Evolutionary conservation across 2,329 filamentous ascomycete species (phyloP), one percentile per base, ranked within the genome.

Genomic region (Dothidotthia symphoricarpi): DNA sequence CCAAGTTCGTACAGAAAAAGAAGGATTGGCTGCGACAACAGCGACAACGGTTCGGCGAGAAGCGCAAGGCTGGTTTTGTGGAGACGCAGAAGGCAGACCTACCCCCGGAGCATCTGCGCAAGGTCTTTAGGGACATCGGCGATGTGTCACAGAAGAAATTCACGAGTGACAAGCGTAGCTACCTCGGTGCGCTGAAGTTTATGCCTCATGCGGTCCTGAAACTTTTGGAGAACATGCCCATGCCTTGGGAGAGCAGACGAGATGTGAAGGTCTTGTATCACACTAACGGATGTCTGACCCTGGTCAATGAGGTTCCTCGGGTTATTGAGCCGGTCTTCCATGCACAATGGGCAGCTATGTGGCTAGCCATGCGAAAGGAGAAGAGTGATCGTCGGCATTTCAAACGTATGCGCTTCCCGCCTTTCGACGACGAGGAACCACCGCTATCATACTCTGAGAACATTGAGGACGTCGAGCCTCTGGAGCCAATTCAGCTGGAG

Each of bases 101-200:
- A 88, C 94, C 93, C 0, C 91, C 93, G 0, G 93, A 97, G 75
- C 93, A 98, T 79, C 66, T 98, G 66, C 88, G 94, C 55, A 98
- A 98, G 75, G 96, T 97, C 49, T 91, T 98, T 43, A 89, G 86
- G 68, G 93, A 98, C 69, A 98, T 98, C 64, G 94, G 94, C 55
- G 93, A 98, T 75, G 91, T 98, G 34, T 97, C 91, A 36, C 94
- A 98, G 70, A 97, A 96, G 75, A 97, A 96, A 69, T 98, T 96
- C 75, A 96, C 88, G 53, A 95, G 86, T 63, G 93, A 98, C 74
- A 98, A 98, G 77, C 82, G 93, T 54, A 96, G 90, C 70, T 98
- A 98, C 68, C 78, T 98, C 31, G 94, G 94, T 47, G 93, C 94
- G 24, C 72, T 98, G 48, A 98, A 98, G 72, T 98, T 96, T 72